Conservation (phyloP, 345 rosid genomes). For the Eucalyptus camaldulensis region DNA sequence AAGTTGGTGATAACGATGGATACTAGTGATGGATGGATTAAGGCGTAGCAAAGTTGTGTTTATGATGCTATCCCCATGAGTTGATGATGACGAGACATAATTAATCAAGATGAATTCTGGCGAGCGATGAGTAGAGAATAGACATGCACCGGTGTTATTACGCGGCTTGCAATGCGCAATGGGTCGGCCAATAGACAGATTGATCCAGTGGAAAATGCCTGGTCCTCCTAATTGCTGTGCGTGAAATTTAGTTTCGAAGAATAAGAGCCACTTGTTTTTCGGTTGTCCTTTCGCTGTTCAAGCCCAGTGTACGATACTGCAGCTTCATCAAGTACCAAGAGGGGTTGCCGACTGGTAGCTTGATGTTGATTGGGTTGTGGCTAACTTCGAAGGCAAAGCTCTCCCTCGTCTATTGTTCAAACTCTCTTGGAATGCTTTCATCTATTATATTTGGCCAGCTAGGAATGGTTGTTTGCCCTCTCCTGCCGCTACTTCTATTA, state of each 20-base stretch:
- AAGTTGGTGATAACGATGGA: not conserved
- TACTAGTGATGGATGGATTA: not conserved
- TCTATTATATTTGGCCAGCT: not conserved
- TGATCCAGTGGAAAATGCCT: not conserved
- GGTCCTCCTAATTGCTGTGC: not conserved
- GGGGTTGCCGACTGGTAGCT: not conserved
- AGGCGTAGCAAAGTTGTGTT: not conserved
- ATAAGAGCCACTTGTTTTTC: not conserved
- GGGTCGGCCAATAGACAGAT: not conserved
- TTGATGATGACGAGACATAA: not conserved
- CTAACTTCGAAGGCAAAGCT: not conserved
- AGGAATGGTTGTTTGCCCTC: not conserved
- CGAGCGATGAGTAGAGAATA: not conserved
- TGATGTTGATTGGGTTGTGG: not conserved
- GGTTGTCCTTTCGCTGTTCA: not conserved
- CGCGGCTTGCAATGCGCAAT: not conserved
- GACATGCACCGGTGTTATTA: not conserved
- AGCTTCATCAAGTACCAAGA: not conserved
- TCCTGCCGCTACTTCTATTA: not conserved
- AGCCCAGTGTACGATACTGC: not conserved
- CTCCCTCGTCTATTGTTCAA: not conserved
- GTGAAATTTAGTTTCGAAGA: not conserved
- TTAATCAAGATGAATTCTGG: not conserved
- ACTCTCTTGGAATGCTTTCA: not conserved
- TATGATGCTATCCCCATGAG: not conserved